These are phyloP conservation scores for Suhomyces panamericanus DNA, from an alignment of 1,139 yeast species.

Conservation along the genomic window DNA sequence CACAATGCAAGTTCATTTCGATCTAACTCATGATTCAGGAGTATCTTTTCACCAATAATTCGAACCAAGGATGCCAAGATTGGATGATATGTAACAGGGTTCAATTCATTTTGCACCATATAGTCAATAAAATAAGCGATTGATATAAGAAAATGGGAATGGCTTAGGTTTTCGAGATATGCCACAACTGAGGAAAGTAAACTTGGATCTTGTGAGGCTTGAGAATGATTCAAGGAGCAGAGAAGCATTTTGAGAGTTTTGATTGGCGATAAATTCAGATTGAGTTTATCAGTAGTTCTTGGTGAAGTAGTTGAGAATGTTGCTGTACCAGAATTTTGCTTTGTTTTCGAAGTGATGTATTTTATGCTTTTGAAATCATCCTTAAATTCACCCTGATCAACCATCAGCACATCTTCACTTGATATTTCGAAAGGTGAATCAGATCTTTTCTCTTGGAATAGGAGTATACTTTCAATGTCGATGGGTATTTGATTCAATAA, in stretches of 20 bases:
- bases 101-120: not conserved
- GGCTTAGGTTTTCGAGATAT: conserved; percentile 1
- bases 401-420: not conserved
- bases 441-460: not conserved
- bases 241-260: not conserved
- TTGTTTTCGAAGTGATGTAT: not conserved
- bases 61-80: conserved; percentile 21
- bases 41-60: conserved; percentile 32
- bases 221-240: not conserved
- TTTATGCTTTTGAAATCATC: not conserved
- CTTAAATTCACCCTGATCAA: not conserved
- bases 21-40: conserved; percentile 31
- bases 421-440: not conserved
- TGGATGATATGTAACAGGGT: not conserved
- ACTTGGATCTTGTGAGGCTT: not conserved
- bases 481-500: not conserved
- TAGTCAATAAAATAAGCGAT: conserved; percentile 6
- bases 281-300: not conserved
- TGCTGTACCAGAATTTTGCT: not conserved
- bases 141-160: conserved; percentile 6
- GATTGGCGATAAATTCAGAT: not conserved
- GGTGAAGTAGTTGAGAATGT: not conserved
- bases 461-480: not conserved
- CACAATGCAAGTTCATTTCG: conserved; percentile 36
- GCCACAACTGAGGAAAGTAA: not conserved